Base-by-base conservation (phyloP, 202 grass and related monocot species). In the Bolboschoenoplectus hybrid region DNA sequence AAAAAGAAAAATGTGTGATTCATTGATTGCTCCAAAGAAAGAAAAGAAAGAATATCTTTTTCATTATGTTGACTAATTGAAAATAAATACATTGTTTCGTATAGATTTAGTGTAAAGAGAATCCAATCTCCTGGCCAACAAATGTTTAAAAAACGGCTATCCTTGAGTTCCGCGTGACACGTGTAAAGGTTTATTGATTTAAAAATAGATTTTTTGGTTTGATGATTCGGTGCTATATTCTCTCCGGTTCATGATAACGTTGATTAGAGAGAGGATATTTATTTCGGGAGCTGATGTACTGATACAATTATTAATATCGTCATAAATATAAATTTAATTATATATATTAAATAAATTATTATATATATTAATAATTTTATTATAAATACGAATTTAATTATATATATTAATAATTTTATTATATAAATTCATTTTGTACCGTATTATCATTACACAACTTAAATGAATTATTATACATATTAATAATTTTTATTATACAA, bases 171-270 rank as follows among this genome's bases (percentile, higher is more conserved):
- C 10, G 4, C 3, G 1, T 49, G 63, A 41, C 49, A 71, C 65
- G 63, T 84, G 50, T 51, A 71, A 43, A 55, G 47, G 32, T 7
- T 57, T 26, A 26, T 3, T 60, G 75, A 61, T 61, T 58, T 63
- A 46, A 81, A 81, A 58, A 61, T 7, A 3, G 6, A 16, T 39
- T 79, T 8, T 79, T 26, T 26, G 26, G 74, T 11, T 79, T 66
- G 39, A 82, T 66, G 56, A 82, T 49, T 26, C 66, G 80, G 44
- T 65, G 39, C 60, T 16, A 82, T 65, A 79, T 79, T 58, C 62
- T 82, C 43, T 14, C 40, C 34, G 1, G 12, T 66, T 47, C 45
- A 51, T 65, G 5, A 50, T 67, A 35, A 65, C 50, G 50, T 56
- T 68, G 49, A 85, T 74, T 71, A 63, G 5, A 61, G 50, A 39